phyloP scores from a whole-genome alignment of 78 protist species.

The Anaeramoeba ignava region DNA sequence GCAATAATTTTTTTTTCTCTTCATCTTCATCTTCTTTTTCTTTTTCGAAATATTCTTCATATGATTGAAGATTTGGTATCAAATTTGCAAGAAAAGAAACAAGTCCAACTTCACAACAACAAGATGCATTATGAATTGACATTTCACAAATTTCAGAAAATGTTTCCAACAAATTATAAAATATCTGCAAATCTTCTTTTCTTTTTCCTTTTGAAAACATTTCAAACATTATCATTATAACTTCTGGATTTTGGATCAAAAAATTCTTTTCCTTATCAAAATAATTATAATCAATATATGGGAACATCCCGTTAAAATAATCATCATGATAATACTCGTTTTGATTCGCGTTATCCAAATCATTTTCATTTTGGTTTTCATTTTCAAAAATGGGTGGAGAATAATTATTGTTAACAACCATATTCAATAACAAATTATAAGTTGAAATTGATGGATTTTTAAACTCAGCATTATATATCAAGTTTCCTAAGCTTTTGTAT shows the following conservation, averaged over 20 bases:
- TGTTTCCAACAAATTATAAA: not conserved
- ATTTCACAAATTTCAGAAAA: not conserved
- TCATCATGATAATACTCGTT: too few species aligned
- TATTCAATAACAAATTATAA: not conserved
- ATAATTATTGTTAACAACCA: too few species aligned
- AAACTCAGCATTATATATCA: not conserved
- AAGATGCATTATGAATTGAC: not conserved
- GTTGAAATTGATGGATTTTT: not conserved
- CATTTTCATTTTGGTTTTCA: too few species aligned
- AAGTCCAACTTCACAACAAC: not conserved
- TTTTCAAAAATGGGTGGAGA: too few species aligned
- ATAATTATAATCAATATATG: not conserved
- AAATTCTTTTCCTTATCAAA: not conserved
- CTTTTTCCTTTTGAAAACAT: not conserved
- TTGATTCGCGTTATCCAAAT: too few species aligned
- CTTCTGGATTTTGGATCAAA: not conserved
- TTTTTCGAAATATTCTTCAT: too few species aligned
- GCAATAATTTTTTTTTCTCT: too few species aligned
- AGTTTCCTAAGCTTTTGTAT: not conserved
- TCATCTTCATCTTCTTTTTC: too few species aligned
- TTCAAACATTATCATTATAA: not conserved
- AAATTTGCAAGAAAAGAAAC: not conserved
- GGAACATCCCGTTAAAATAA: too few species aligned
- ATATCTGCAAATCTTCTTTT: not conserved
- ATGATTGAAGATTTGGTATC: not conserved